These are phyloP conservation scores for Penicillium sp. DNA, from an alignment of 2,329 filamentous ascomycete genomes.

Conservation along the genomic window DNA sequence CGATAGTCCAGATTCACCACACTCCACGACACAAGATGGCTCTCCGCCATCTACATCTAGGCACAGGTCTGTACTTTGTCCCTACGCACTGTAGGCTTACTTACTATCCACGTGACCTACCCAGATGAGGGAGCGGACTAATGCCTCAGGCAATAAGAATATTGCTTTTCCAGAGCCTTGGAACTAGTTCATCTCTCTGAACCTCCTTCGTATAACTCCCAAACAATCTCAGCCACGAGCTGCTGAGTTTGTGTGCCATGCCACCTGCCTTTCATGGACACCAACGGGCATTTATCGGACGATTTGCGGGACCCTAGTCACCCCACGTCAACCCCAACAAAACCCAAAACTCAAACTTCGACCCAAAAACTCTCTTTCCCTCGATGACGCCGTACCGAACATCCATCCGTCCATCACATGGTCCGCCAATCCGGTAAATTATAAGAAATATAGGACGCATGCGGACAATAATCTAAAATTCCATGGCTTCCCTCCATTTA, in stretches of 20 bases:
- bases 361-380: constrained; percentile 11
- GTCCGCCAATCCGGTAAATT: neutral
- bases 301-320: constrained; percentile 9
- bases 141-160: too few relatives aligned
- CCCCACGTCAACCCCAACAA: neutral
- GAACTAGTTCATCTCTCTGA: too few relatives aligned
- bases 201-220: too few relatives aligned
- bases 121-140: too few relatives aligned
- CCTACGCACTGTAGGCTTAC: too few relatives aligned
- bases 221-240: neutral
- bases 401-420: neutral
- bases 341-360: constrained; percentile 16
- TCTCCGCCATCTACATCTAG: neutral
- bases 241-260: neutral
- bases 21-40: neutral
- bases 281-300: constrained; percentile 14
- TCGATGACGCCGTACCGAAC: constrained; percentile 19
- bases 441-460: neutral
- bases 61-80: too few relatives aligned
- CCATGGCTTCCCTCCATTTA: neutral
- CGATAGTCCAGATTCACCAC: neutral
- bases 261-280: constrained; percentile 1
- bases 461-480: neutral
- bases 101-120: too few relatives aligned
- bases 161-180: too few relatives aligned